Conservation (phyloP, 148 eudicot genomes). For the Silene latifolia region DNA sequence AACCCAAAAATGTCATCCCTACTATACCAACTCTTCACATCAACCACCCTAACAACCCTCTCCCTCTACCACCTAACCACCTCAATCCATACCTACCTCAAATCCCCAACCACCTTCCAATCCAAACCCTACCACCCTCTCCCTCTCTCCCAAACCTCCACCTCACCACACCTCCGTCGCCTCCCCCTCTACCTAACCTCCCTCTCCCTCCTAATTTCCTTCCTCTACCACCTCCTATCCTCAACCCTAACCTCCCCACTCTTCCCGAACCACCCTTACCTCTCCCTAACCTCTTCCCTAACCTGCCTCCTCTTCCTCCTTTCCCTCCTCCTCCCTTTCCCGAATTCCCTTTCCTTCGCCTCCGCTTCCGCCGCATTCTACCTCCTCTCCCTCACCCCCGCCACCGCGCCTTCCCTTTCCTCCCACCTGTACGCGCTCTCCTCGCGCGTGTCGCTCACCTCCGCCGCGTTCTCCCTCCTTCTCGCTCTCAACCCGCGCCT, state of each 20-base stretch:
- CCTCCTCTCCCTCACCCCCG: conserved; percentile 46
- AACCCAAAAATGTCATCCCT: conserved; percentile 43
- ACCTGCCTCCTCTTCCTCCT: conserved; percentile 67
- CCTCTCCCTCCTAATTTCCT: conserved; percentile 29
- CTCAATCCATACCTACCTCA: conserved; percentile 52
- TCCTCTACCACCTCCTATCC: conserved; percentile 36
- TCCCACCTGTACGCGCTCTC: conserved; percentile 21
- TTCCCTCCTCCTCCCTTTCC: conserved; percentile 40
- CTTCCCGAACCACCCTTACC: conserved; percentile 45
- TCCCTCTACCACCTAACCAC: conserved; percentile 71
- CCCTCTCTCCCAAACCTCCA: conserved; percentile 43
- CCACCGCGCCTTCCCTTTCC: conserved; percentile 48
- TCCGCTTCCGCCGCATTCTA: conserved; percentile 45
- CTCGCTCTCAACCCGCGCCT: conserved; percentile 61
- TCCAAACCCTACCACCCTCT: conserved; percentile 27
- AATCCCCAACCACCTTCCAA: conserved; percentile 55
- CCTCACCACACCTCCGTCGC: conserved; percentile 39
- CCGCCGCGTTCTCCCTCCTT: conserved; percentile 40
- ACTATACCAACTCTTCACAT: conserved; percentile 48
- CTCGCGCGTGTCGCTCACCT: conserved; percentile 46
- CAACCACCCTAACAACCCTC: conserved; percentile 32
- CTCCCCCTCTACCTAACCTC: conserved; percentile 54
- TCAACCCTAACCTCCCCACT: conserved; percentile 47
- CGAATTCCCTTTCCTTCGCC: conserved; percentile 58
- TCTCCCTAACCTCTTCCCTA: conserved; percentile 46